Evolutionary conservation across 495 filamentous ascomycete species (phyloP), one percentile per base, ranked within the genome.

Genomic region (Emericellopsis terricola): DNA sequence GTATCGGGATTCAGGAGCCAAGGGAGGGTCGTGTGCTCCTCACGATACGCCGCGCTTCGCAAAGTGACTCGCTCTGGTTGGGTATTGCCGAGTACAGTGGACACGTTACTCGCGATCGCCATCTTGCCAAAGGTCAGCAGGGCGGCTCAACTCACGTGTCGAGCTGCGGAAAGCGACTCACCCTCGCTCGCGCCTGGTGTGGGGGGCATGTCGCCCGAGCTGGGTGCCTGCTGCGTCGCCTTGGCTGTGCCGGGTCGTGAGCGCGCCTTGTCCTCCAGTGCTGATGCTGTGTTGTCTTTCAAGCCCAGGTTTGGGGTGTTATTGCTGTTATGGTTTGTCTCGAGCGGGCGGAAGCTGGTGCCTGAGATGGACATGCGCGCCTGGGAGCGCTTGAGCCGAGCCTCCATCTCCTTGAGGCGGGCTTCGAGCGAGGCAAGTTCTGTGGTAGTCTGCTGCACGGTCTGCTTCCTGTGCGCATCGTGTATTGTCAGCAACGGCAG

Each of bases 391-490:
- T 81, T 76, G 8, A 96, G 67, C 14, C 77, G 76, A 44, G 75
- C 60, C 56, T 96, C 87, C 39, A 87, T 82, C 45, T 83, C 82
- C 41, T 73, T 77, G 33, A 96, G 73, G 33, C 73, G 72, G 11
- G 71, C 72, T 55, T 94, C 83, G 36, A 96, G 74, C 26, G 73
- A 72, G 55, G 93, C 75, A 42, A 96, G 71, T 49, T 96, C 84
- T 15, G 69, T 66, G 29, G 64, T 72, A 46, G 86, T 81, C 24
- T 72, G 71, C 34, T 67, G 69, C 49, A 96, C 74, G 33, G 63
- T 58, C 45, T 71, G 65, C 45, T 74, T 86, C 54, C 68, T 91
- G 56, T 49, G 26, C 8, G n/a, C n/a, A n/a, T n/a, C n/a, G n/a
- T n/a, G n/a, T n/a, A 36, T 6, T 24, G 26, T 21, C 13, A 11